phyloP scores from a whole-genome alignment of 2,329 filamentous ascomycete species.

The Aureobasidium sp. region DNA sequence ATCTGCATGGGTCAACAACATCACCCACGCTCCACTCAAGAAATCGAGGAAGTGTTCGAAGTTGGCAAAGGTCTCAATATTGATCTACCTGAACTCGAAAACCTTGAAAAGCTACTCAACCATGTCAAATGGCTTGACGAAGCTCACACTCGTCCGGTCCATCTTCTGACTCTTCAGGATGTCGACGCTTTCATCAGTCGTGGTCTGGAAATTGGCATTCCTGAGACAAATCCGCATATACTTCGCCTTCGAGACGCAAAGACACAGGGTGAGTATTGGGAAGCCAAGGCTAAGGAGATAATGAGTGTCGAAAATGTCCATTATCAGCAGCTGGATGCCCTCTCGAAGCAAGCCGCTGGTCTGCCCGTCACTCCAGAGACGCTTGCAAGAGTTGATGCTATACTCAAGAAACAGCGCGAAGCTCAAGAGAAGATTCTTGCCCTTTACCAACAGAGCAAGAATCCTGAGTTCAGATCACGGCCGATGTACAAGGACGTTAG shows the following conservation, averaged over 20 bases:
- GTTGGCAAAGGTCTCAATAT: slow-evolving; percentile 84
- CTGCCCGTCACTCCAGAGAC: slow-evolving; percentile 80
- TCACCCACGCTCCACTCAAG: slow-evolving; percentile 55
- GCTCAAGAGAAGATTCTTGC: slow-evolving; percentile 82
- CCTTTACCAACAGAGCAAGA: slow-evolving; percentile 69
- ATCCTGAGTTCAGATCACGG: slow-evolving; percentile 67
- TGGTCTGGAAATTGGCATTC: slow-evolving; percentile 69
- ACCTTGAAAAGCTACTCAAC: slow-evolving; percentile 70
- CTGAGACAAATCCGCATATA: slow-evolving; percentile 73
- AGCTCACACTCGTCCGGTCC: slow-evolving; percentile 50
- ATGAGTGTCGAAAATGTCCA: slow-evolving; percentile 88
- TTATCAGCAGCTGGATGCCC: slow-evolving; percentile 86
- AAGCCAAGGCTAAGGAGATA: slow-evolving; percentile 83
- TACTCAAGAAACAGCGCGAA: slow-evolving; percentile 91
- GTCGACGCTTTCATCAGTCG: slow-evolving; percentile 72
- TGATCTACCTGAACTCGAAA: slow-evolving; percentile 81
- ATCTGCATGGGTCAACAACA: slow-evolving; percentile 79
- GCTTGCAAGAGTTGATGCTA: slow-evolving; percentile 75
- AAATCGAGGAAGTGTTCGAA: slow-evolving; percentile 88
- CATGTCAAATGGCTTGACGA: slow-evolving; percentile 85
- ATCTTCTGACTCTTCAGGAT: slow-evolving; percentile 67
- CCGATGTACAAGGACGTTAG: slow-evolving; percentile 87
- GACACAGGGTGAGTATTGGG: slow-evolving; percentile 76
- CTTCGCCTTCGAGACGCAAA: slow-evolving; percentile 69
- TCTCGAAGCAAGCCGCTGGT: slow-evolving; percentile 73